Percentiles rank a stretch among this genome's conserved stretches.
Conservation (phyloP, 2,329 filamentous ascomycete genomes). For the Neophaeococcomyces mojaviensis region DNA sequence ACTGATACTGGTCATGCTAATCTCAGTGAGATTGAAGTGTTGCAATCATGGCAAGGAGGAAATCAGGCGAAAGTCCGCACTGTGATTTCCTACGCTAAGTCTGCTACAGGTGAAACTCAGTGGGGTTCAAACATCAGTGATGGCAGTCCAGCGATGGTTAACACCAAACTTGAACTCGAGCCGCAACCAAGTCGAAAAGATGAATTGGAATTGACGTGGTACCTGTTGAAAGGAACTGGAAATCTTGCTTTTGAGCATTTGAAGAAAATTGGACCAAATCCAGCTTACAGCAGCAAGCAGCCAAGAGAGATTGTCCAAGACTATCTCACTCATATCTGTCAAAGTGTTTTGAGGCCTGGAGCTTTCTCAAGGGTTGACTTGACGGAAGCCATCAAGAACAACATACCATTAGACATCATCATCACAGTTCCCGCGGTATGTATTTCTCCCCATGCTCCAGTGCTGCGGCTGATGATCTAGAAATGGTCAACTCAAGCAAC, state of each 20-base stretch:
- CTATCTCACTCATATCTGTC: conserved; percentile 24
- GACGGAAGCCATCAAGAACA: conserved; percentile 2
- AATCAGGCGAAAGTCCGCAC: conserved; percentile 26
- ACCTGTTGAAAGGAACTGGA: conserved; percentile 26
- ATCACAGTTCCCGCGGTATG: conserved; percentile 18
- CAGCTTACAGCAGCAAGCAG: conserved; percentile 22
- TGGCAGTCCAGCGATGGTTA: conserved; percentile 24
- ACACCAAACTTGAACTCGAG: conserved; percentile 28
- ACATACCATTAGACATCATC: conserved; percentile 25
- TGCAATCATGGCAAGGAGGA: conserved; percentile 24
- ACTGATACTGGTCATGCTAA: conserved; percentile 5
- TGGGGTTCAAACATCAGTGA: conserved; percentile 23
- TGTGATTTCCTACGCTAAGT: conserved; percentile 25
- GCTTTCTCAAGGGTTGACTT: conserved; percentile 9
- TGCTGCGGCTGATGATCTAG: conserved; percentile 10
- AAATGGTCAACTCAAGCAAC: conserved; percentile 26
- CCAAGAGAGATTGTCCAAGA: conserved; percentile 26
- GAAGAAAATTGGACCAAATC: conserved; percentile 9
- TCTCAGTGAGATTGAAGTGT: conserved; percentile 23
- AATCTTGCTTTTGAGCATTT: conserved; percentile 24
- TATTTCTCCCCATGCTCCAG: too few species aligned
- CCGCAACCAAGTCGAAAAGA: conserved; percentile 15
- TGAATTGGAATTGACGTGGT: conserved; percentile 25
- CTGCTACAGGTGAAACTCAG: conserved; percentile 17
- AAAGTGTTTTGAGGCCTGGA: conserved; percentile 14